Evolutionary conservation across 164 flowering plant species (phyloP), one percentile per base, ranked within the genome.

Genomic region (Kingdonia uniflora): DNA sequence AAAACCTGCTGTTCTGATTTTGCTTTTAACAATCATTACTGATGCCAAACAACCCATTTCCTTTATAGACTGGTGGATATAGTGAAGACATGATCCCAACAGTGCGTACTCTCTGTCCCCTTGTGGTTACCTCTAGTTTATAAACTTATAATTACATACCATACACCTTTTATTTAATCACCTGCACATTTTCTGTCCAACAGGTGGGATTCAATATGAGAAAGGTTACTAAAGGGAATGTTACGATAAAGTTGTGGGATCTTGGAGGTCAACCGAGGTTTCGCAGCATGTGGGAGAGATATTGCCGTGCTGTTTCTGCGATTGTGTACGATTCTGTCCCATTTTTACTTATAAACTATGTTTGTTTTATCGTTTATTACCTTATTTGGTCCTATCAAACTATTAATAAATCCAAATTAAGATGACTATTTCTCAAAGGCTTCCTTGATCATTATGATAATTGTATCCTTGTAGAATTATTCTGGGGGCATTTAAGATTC

Each of bases 1-100:
- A 24, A 11, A 17, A 29, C 19, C 44, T 57, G 7, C 2, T 10
- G 3, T 41, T 45, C 19, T 35, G n/a, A 6, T 22, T 12, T 4
- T 48, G 15, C 5, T 48, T 48, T 23, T 48, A 14, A 11, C 15
- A 2, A 2, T 41, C 11, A 13, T 51, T 2, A 24, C 42, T 42
- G 13, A 26, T n/a, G 19, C 29, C 16, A 41, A 42, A 17, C 1
- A 23, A 26, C 19, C 40, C 44, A 29, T 15, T 51, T 64, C 55
- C 22, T 56, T 59, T 58, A 35, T 65, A 88, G 95, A 85, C 98
- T 58, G 95, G 96, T 68, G 96, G 95, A 74, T 91, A 87, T 54
- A 87, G 90, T 50, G 96, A 91, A 74, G 98, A 91, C 73, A 90
- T 90, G 97, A 90, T 90, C 42, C 95, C 97, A 22, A 91, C 97